Conservation (phyloP, 805 yeast genomes). For the Isabelozyma rhagii region DNA sequence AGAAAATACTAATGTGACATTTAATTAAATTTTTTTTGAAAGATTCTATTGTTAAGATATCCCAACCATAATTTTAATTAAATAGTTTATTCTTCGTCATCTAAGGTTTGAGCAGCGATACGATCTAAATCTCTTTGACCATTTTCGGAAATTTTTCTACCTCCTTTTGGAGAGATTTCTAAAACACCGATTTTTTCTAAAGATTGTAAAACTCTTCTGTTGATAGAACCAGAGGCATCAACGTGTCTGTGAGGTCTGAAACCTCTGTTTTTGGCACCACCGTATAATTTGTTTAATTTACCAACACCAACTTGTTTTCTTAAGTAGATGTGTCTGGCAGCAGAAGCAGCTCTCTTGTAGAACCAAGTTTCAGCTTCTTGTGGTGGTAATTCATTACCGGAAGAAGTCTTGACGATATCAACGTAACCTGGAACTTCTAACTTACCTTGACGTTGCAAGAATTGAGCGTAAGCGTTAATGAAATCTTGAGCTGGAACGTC, state of each 20-base stretch:
- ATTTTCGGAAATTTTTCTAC: conserved; percentile 98
- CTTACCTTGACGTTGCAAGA: conserved; percentile 99
- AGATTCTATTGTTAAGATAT: not conserved
- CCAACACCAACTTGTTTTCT: conserved; percentile 99
- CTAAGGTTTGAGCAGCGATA: conserved; percentile 98
- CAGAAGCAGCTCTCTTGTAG: conserved; percentile 99
- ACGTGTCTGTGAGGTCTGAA: conserved; percentile 97
- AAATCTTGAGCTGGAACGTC: conserved; percentile 99
- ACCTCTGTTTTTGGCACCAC: conserved; percentile 99
- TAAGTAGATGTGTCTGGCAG: conserved; percentile 99
- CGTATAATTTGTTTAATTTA: conserved; percentile 97
- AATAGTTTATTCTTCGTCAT: conserved; percentile 63
- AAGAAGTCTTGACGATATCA: conserved; percentile 98
- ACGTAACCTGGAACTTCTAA: conserved; percentile 99
- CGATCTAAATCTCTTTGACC: conserved; percentile 99
- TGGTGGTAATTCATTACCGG: conserved; percentile 99
- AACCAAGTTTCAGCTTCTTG: conserved; percentile 99
- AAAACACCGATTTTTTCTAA: conserved; percentile 97
- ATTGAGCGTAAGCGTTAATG: conserved; percentile 98
- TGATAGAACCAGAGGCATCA: conserved; percentile 98
- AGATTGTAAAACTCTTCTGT: conserved; percentile 98
- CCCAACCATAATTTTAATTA: conserved; percentile 1
- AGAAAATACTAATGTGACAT: conserved; percentile 2
- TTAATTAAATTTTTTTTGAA: conserved; percentile 4
- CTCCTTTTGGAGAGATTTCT: conserved; percentile 96